These are phyloP conservation scores for Rhodotorula mucilaginosa DNA, from an alignment of 1,284 basidiomycete genomes.

Conservation along the genomic window DNA sequence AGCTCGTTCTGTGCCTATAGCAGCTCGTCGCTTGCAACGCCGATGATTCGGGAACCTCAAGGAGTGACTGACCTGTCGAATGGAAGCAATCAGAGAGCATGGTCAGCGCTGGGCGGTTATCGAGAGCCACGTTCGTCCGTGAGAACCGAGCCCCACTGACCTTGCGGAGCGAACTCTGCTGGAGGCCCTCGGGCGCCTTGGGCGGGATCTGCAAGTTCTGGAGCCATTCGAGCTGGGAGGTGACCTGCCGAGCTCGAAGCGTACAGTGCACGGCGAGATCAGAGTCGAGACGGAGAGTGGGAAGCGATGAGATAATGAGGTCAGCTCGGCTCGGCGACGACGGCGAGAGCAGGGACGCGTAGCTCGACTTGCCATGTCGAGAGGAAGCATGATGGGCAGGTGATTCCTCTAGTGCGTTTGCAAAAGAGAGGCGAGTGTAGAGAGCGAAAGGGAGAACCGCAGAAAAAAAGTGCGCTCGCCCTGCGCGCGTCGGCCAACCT, in stretches of 20 bases:
- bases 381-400: conserved; percentile 6
- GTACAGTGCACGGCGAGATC: neutral
- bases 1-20: neutral
- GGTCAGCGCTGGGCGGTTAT: neutral
- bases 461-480: neutral
- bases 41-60: neutral
- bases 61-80: neutral
- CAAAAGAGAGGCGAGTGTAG: neutral
- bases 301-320: neutral
- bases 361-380: conserved; percentile 2
- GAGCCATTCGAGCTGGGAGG: conserved; percentile 79
- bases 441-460: neutral
- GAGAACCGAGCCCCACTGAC: conserved; percentile 51
- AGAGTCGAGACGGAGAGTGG: neutral
- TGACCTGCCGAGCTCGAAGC: conserved; percentile 23
- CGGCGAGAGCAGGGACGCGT: neutral
- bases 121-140: neutral
- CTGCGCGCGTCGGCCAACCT: no score
- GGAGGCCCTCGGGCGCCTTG: conserved; percentile 66
- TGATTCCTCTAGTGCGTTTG: neutral
- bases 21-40: neutral
- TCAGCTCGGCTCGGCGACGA: neutral
- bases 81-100: neutral
- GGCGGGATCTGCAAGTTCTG: conserved; percentile 69
- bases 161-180: conserved; percentile 84